phyloP scores from a whole-genome alignment of 441 rosid species.

The Adansonia gregorii region DNA sequence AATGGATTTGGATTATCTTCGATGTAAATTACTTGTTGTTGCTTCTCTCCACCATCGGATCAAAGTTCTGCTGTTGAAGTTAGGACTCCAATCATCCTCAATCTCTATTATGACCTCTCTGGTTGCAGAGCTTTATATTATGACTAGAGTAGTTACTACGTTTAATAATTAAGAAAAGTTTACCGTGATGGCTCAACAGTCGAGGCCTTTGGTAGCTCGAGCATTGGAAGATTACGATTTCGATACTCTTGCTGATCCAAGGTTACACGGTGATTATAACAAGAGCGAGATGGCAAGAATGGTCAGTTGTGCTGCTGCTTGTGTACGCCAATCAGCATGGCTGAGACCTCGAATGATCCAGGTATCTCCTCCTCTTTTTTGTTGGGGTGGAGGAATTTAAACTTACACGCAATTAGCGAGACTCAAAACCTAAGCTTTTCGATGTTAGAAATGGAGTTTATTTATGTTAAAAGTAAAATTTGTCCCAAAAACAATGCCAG shows the following conservation, averaged over 20 bases:
- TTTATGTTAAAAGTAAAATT: neutral
- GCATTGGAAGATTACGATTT: slow-evolving; percentile 40
- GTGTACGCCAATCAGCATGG: slow-evolving; percentile 56
- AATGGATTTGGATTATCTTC: too few species aligned
- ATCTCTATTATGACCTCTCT: too few species aligned
- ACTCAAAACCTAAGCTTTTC: neutral
- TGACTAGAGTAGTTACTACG: neutral
- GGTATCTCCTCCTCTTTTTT: slow-evolving; percentile 32
- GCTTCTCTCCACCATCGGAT: too few species aligned
- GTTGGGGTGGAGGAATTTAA: neutral
- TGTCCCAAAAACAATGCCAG: slow-evolving; percentile 29
- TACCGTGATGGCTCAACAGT: slow-evolving; percentile 30
- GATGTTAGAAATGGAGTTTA: neutral
- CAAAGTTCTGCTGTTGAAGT: too few species aligned
- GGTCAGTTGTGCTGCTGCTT: slow-evolving; percentile 56
- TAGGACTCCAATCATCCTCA: too few species aligned
- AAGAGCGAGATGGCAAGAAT: slow-evolving; percentile 42
- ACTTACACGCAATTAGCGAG: neutral
- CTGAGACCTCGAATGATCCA: slow-evolving; percentile 62
- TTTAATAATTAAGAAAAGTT: neutral
- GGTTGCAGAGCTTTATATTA: too few species aligned
- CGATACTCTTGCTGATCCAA: slow-evolving; percentile 47
- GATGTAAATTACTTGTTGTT: too few species aligned
- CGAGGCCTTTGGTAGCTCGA: slow-evolving; percentile 50
- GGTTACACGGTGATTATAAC: slow-evolving; percentile 38